phyloP scores from a whole-genome alignment of 371 early-diverging fungal species.

The Smittium mucronatum region DNA sequence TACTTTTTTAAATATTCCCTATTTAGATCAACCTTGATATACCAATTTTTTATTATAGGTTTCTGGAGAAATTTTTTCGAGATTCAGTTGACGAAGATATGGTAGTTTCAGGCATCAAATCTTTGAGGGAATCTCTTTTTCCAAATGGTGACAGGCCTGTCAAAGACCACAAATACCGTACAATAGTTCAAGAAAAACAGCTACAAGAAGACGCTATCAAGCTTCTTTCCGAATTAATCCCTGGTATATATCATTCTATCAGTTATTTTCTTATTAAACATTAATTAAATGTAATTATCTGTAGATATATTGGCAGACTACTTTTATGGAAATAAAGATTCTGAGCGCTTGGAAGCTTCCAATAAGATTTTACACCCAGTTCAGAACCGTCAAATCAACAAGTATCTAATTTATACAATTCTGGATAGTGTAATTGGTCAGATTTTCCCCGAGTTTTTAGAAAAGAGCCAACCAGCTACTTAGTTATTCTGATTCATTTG shows the following conservation, averaged over 20 bases:
- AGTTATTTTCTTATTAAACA: not conserved
- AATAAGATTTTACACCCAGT: conserved; percentile 27
- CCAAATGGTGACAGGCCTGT: conserved; percentile 16
- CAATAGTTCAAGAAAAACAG: conserved; percentile 25
- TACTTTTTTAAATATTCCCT: too few relatives aligned
- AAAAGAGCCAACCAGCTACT: conserved; percentile 7
- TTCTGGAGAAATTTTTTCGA: conserved; percentile 22
- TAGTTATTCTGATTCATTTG: conserved; percentile 1
- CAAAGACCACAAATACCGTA: conserved; percentile 26
- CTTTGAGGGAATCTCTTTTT: conserved; percentile 5
- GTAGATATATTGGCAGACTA: conserved; percentile 19
- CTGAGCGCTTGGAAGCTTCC: conserved; percentile 24
- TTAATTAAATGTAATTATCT: conserved; percentile 1
- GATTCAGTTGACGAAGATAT: conserved; percentile 24
- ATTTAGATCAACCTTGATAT: not conserved
- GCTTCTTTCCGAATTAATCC: conserved; percentile 26
- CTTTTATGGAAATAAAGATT: conserved; percentile 23
- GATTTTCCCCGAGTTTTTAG: conserved; percentile 26
- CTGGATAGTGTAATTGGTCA: conserved; percentile 28
- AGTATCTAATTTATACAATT: conserved; percentile 29
- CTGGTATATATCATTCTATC: conserved; percentile 11
- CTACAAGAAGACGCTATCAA: conserved; percentile 23
- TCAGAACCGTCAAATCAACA: conserved; percentile 32
- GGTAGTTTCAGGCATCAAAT: conserved; percentile 13
- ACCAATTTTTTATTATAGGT: conserved; percentile 12